A percentile compares a stretch with the other conserved stretches of the same genome.
Evolutionary conservation across 1,284 basidiomycete genomes (phyloP).

Genomic region (Phellopilus nigrolimitatus): DNA sequence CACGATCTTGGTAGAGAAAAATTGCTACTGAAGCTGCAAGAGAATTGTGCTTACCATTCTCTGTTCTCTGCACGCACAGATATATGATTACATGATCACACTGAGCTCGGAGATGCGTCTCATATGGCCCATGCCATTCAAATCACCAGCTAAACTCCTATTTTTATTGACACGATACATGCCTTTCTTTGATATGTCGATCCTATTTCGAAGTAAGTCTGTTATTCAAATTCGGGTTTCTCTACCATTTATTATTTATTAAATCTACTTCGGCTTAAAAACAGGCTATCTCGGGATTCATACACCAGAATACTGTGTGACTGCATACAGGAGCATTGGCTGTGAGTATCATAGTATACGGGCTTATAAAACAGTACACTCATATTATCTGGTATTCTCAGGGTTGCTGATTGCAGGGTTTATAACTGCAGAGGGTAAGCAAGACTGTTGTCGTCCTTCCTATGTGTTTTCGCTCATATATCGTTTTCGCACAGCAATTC

Average conservation of each 20-base stretch:
- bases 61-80: no score
- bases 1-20: no score
- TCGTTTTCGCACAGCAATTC: neutral
- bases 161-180: neutral
- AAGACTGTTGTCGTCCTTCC: neutral
- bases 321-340: neutral
- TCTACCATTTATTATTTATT: no score
- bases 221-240: neutral
- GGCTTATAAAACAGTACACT: neutral
- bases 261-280: neutral
- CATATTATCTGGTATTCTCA: no score
- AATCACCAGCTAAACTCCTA: neutral
- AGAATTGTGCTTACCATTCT: no score
- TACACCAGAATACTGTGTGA: neutral
- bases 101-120: neutral
- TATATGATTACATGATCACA: constrained; percentile 2
- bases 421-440: neutral
- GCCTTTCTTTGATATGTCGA: constrained; percentile 1
- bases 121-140: constrained; percentile 1
- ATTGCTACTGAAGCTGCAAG: no score
- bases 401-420: neutral
- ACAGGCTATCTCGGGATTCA: neutral
- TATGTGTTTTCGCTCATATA: neutral
- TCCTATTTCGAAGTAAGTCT: neutral
- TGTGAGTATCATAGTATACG: neutral